phyloP scores from a whole-genome alignment of 148 eudicot genomes.

The Cornus kousa region DNA sequence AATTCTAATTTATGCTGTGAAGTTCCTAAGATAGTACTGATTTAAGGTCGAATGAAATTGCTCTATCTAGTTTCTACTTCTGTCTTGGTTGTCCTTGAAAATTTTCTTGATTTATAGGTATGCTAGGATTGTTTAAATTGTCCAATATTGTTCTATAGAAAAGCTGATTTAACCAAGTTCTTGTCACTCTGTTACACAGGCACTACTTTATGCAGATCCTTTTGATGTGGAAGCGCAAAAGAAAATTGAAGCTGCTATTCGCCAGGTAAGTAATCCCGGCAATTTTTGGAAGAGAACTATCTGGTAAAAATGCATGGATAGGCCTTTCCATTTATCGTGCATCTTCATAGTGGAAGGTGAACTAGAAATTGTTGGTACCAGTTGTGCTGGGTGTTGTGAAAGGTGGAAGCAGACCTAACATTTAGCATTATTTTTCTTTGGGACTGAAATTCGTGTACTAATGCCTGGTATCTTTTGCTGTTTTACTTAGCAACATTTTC shows the following conservation, averaged over 20 bases:
- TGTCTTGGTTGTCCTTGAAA: background rate
- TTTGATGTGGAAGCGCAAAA: slow-evolving; percentile 98
- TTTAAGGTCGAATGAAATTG: background rate
- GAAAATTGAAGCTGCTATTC: slow-evolving; percentile 97
- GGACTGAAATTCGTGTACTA: too few species aligned
- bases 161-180: background rate
- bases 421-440: too few species aligned
- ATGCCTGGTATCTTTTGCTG: too few species aligned
- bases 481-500: too few species aligned
- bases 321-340: background rate
- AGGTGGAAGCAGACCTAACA: too few species aligned
- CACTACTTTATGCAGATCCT: slow-evolving; percentile 87
- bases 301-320: background rate
- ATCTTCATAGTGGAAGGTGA: background rate
- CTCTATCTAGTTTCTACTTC: background rate
- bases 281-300: background rate
- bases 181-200: slow-evolving; percentile 46
- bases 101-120: background rate
- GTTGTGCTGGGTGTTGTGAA: too few species aligned
- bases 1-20: background rate
- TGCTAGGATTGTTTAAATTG: background rate
- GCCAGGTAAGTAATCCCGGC: slow-evolving; percentile 53
- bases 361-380: too few species aligned
- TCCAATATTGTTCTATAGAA: background rate
- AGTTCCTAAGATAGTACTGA: background rate